Percentiles rank a stretch among this genome's conserved stretches.
Evolutionary conservation across 163 green algal genomes (phyloP).

Genomic region (Trebouxia gelatinosa): DNA sequence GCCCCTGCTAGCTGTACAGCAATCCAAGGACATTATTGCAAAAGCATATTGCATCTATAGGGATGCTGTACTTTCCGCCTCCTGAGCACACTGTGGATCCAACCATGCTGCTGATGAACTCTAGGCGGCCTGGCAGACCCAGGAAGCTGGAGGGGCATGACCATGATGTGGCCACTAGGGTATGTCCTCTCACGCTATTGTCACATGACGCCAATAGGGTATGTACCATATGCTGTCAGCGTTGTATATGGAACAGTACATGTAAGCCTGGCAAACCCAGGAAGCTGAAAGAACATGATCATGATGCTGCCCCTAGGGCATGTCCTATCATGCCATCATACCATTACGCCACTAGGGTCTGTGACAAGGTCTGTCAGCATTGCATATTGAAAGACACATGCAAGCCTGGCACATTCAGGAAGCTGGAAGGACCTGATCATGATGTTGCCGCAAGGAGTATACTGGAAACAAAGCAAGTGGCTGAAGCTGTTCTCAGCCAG

Average conservation of each 20-base stretch:
- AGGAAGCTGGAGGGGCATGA: neutral
- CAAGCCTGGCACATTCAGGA: neutral
- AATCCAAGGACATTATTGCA: neutral
- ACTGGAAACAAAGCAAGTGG: no score
- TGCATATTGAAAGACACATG: neutral
- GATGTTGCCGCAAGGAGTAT: neutral
- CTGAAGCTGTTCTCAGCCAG: no score
- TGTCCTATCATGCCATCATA: neutral
- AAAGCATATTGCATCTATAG: neutral
- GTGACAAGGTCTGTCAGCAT: neutral
- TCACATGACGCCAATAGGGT: neutral
- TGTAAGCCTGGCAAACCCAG: neutral
- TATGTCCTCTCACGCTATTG: neutral
- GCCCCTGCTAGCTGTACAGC: no score
- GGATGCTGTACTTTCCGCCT: constrained; percentile 43
- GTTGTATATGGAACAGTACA: no score
- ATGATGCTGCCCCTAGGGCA: neutral
- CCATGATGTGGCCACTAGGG: neutral
- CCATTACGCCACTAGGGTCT: neutral
- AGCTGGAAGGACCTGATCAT: neutral
- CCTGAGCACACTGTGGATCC: constrained; percentile 3
- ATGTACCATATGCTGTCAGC: neutral
- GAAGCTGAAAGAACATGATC: neutral
- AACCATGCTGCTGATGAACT: neutral
- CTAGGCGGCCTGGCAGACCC: neutral